These are phyloP conservation scores for Papiliotrema nemorosa DNA, from an alignment of 1,284 basidiomycete genomes.

Conservation along the genomic window DNA sequence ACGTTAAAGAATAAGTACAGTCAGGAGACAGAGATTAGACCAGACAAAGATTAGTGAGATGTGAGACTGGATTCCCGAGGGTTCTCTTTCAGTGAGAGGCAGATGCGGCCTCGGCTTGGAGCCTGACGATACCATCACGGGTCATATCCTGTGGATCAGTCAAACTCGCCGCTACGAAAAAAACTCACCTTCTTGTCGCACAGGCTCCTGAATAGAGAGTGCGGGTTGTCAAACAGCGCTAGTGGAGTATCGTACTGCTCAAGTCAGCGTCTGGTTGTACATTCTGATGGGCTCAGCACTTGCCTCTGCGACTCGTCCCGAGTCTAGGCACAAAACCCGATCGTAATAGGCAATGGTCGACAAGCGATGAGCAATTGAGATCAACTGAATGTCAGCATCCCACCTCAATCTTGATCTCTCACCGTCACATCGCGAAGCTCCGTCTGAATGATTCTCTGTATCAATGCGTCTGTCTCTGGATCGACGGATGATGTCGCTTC, in stretches of 20 bases:
- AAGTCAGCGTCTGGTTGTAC: background rate
- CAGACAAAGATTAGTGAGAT: too few relatives aligned
- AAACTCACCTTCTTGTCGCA: constrained; percentile 7
- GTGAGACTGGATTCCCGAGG: too few relatives aligned
- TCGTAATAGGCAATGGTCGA: constrained; percentile 61
- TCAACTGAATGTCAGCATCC: constrained; percentile 34
- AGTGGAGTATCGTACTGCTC: background rate
- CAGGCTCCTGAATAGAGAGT: background rate
- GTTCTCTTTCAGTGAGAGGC: too few relatives aligned
- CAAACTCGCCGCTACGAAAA: too few relatives aligned
- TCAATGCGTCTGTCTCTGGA: constrained; percentile 68
- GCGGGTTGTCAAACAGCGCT: background rate
- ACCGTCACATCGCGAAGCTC: constrained; percentile 56
- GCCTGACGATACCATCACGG: background rate
- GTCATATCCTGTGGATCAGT: background rate
- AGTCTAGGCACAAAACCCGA: constrained; percentile 43
- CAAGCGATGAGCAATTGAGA: constrained; percentile 70
- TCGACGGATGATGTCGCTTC: constrained; percentile 60
- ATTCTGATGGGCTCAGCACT: too few relatives aligned
- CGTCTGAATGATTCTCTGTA: constrained; percentile 68
- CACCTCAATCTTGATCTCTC: constrained; percentile 4
- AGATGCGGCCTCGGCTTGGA: background rate
- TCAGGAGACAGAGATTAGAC: too few relatives aligned
- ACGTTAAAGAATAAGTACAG: too few relatives aligned
- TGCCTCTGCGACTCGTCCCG: constrained; percentile 32